These are phyloP conservation scores for Aspergillus sp. DNA, from an alignment of 2,329 filamentous ascomycete genomes.

Conservation along the genomic window DNA sequence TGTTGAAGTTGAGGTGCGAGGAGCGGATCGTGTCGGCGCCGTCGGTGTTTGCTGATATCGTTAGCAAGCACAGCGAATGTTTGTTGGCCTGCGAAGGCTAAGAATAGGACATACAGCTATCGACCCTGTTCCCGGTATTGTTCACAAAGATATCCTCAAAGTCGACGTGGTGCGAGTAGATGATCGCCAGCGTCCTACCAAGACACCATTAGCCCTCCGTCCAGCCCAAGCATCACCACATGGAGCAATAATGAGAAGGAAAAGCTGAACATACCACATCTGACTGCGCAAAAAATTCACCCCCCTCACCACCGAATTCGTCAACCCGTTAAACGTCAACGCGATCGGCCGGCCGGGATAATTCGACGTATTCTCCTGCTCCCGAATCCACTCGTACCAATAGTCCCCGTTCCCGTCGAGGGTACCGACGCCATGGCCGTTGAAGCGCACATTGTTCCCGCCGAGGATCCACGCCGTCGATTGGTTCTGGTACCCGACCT, in stretches of 20 bases:
- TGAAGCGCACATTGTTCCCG: slow-evolving; percentile 54
- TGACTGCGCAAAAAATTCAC: slow-evolving; percentile 54
- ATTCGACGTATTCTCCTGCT: slow-evolving; percentile 31
- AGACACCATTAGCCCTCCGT: not conserved
- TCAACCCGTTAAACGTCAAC: slow-evolving; percentile 29
- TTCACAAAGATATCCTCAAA: slow-evolving; percentile 60
- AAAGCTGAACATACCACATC: slow-evolving; percentile 55
- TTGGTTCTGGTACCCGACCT: slow-evolving; percentile 56
- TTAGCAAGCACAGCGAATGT: not conserved
- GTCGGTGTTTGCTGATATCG: slow-evolving; percentile 47
- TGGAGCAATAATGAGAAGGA: too few relatives aligned
- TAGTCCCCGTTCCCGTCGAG: slow-evolving; percentile 53
- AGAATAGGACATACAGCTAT: slow-evolving; percentile 17
- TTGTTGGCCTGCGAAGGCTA: too few relatives aligned
- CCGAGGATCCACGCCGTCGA: slow-evolving; percentile 57
- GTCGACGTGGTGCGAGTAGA: slow-evolving; percentile 52
- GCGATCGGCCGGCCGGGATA: slow-evolving; percentile 36
- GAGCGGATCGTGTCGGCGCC: slow-evolving; percentile 60
- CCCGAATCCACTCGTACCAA: slow-evolving; percentile 43
- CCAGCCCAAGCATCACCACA: not conserved
- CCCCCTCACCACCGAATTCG: slow-evolving; percentile 26
- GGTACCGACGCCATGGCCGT: slow-evolving; percentile 55
- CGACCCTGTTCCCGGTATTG: slow-evolving; percentile 37
- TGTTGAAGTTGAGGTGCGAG: slow-evolving; percentile 56
- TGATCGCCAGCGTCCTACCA: slow-evolving; percentile 57